Evolutionary conservation across 345 rosid genomes (phyloP).

Genomic region (Populus davidiana): DNA sequence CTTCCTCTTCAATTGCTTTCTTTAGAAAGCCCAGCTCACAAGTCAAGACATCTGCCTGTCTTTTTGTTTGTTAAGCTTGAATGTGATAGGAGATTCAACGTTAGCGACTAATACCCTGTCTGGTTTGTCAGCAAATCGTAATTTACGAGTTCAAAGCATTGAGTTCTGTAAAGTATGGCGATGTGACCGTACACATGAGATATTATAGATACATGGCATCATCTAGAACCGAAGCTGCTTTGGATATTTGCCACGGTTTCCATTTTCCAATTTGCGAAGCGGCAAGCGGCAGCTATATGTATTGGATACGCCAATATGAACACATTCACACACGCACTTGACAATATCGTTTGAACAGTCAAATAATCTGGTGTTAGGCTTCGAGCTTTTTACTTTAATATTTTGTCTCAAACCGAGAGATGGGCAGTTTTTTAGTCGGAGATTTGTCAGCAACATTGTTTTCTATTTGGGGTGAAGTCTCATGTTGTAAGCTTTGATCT

Average conservation of each 20-base stretch:
- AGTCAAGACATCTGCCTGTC: not conserved
- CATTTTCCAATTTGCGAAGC: not conserved
- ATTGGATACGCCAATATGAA: not conserved
- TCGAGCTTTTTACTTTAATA: not conserved
- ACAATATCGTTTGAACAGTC: too few relatives aligned
- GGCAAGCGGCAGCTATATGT: too few relatives aligned
- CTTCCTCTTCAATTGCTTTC: not conserved
- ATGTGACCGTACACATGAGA: not conserved
- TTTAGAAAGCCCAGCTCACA: not conserved
- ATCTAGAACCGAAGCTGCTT: not conserved
- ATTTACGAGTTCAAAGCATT: not conserved
- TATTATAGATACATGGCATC: not conserved
- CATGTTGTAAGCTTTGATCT: too few relatives aligned
- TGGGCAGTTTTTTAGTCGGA: too few relatives aligned
- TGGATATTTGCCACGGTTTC: not conserved
- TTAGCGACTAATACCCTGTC: not conserved
- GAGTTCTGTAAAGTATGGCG: not conserved
- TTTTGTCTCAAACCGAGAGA: too few relatives aligned
- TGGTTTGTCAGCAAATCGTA: not conserved
- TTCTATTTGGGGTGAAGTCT: too few relatives aligned
- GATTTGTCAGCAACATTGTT: too few relatives aligned
- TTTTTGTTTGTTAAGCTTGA: not conserved
- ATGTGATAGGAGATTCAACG: not conserved
- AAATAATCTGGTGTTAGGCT: not conserved
- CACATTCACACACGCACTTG: not conserved